Evolutionary conservation across 139 green algal species (phyloP).

Genomic region (Chlamydomonas asymmetrica): DNA sequence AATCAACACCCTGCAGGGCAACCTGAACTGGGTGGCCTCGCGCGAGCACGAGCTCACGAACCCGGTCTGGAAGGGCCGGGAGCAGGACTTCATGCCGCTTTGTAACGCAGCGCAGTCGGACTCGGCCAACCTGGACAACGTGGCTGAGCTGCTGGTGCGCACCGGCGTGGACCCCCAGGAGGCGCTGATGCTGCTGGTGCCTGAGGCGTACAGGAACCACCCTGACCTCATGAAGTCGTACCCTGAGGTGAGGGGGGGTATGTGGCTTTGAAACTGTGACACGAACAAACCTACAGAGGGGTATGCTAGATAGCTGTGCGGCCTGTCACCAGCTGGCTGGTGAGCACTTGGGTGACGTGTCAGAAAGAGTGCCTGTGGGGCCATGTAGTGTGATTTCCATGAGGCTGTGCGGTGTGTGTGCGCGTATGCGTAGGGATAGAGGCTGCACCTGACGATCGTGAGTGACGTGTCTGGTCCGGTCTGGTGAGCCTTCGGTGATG

Average conservation of each 20-base stretch:
- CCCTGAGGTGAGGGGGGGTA: constrained; percentile 48
- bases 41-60: constrained; percentile 85
- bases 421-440: no score
- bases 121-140: constrained; percentile 94
- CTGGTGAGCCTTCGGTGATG: neutral
- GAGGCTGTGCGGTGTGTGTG: neutral
- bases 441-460: no score
- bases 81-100: constrained; percentile 89
- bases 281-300: no score
- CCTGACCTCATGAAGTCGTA: constrained; percentile 83
- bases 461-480: no score
- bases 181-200: constrained; percentile 96
- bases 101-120: constrained; percentile 83
- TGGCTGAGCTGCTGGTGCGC: constrained; percentile 92
- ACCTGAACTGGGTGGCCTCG: constrained; percentile 98
- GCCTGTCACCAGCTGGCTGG: neutral
- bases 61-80: constrained; percentile 88
- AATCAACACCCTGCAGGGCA: constrained; percentile 99
- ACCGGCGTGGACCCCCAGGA: constrained; percentile 77
- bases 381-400: neutral
- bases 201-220: constrained; percentile 76
- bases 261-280: no score
- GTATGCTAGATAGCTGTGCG: no score
- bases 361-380: neutral
- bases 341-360: neutral